A percentile compares a stretch with the other conserved stretches of the same genome.
Conservation (phyloP, 768 basidiomycete species). For the Cytidiella melzeri region DNA sequence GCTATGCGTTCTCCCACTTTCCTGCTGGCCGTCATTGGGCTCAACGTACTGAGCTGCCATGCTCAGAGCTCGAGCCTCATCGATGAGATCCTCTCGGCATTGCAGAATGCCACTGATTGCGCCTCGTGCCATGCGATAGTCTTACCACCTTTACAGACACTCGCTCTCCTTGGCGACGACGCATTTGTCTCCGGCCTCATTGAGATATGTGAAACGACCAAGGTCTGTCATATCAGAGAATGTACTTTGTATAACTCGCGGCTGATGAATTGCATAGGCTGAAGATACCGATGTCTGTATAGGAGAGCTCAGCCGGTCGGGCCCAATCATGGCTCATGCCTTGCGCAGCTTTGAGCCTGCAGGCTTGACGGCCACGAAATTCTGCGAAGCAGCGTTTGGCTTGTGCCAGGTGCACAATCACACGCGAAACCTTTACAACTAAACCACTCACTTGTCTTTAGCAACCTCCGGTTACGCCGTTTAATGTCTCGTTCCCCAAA, state of each 20-base stretch:
- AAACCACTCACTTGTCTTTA: constrained; percentile 15
- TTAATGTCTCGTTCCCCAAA: constrained; percentile 41
- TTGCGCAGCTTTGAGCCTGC: constrained; percentile 42
- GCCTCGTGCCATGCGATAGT: constrained; percentile 7
- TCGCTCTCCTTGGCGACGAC: constrained; percentile 10
- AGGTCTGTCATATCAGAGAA: no score
- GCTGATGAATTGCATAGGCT: constrained; percentile 21
- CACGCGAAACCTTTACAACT: not conserved
- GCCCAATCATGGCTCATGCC: constrained; percentile 52
- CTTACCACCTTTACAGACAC: constrained; percentile 8
- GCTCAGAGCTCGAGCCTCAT: no score
- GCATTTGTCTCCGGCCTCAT: constrained; percentile 8
- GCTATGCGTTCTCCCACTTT: no score
- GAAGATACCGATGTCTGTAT: constrained; percentile 54
- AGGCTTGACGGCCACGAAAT: constrained; percentile 44
- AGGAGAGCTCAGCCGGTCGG: constrained; percentile 44
- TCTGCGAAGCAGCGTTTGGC: constrained; percentile 51
- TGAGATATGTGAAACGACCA: not conserved
- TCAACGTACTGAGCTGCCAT: no score
- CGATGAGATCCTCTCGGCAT: constrained; percentile 3
- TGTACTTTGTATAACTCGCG: not conserved
- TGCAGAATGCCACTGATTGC: constrained; percentile 7
- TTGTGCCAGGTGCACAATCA: constrained; percentile 30
- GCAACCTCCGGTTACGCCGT: constrained; percentile 38
- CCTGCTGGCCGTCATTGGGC: no score